phyloP scores from a whole-genome alignment of 257 asterid genomes.

The Ajuga chamaepitys region DNA sequence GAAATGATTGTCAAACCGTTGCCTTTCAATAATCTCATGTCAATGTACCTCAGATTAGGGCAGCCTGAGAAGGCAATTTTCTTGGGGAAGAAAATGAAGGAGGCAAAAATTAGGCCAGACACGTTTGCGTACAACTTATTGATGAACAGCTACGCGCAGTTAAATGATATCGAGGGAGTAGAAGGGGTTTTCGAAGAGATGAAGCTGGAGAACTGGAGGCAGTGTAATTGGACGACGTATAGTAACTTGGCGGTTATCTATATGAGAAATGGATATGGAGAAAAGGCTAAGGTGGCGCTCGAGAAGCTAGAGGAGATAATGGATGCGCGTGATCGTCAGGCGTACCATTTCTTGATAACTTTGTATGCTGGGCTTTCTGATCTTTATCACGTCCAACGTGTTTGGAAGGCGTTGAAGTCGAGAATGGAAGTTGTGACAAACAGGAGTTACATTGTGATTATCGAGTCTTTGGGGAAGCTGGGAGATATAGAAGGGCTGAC shows the following conservation, averaged over 20 bases:
- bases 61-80: constrained; percentile 49
- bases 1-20: constrained; percentile 26
- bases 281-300: constrained; percentile 62
- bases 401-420: constrained; percentile 61
- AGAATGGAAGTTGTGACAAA: constrained; percentile 36
- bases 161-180: constrained; percentile 58
- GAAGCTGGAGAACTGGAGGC: constrained; percentile 31
- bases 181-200: constrained; percentile 73
- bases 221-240: constrained; percentile 65
- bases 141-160: constrained; percentile 50
- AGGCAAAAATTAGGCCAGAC: constrained; percentile 31
- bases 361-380: constrained; percentile 56
- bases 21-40: constrained; percentile 60
- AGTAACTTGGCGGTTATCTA: constrained; percentile 65
- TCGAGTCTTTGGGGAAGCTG: constrained; percentile 54
- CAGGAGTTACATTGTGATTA: constrained; percentile 55
- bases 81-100: constrained; percentile 55
- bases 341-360: constrained; percentile 56
- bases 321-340: constrained; percentile 42
- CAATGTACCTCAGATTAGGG: constrained; percentile 41
- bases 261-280: constrained; percentile 40
- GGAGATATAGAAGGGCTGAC: constrained; percentile 51
- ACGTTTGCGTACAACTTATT: constrained; percentile 52
- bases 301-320: constrained; percentile 46
- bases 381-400: constrained; percentile 45